Evolutionary conservation across 805 yeast genomes (phyloP).

Genomic region (Wickerhamomyces ciferrii): DNA sequence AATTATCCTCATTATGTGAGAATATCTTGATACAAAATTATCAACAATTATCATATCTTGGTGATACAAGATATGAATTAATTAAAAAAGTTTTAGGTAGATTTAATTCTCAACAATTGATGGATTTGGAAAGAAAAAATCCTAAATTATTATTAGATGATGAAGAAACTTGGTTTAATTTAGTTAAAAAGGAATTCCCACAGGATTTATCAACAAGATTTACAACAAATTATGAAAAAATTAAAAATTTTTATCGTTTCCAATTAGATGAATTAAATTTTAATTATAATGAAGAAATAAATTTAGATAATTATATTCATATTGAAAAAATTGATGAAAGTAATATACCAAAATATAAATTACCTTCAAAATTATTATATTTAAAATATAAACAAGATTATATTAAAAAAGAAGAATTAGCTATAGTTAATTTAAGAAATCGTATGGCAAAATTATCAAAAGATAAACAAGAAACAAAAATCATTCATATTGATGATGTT

Average conservation of each 20-base stretch:
- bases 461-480: constrained; percentile 27
- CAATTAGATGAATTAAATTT: constrained; percentile 12
- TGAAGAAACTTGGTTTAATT: constrained; percentile 28
- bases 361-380: constrained; percentile 31
- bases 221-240: constrained; percentile 16
- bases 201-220: constrained; percentile 26
- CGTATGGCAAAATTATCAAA: constrained; percentile 22
- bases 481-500: constrained; percentile 17
- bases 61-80: constrained; percentile 27
- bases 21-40: constrained; percentile 16
- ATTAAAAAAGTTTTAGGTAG: constrained; percentile 23
- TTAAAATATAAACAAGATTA: constrained; percentile 27
- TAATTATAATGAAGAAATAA: constrained; percentile 4
- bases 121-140: constrained; percentile 25
- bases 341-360: constrained; percentile 20
- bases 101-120: constrained; percentile 25
- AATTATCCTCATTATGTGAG: constrained; percentile 19
- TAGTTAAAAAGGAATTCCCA: constrained; percentile 29
- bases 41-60: constrained; percentile 18
- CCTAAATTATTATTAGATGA: constrained; percentile 30
- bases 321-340: constrained; percentile 2
- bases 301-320: constrained; percentile 13
- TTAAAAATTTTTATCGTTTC: constrained; percentile 13
- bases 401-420: constrained; percentile 26
- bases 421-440: constrained; percentile 28